Evolutionary conservation across 208 protist species (phyloP).

Genomic region (Leishmania mexicana): DNA sequence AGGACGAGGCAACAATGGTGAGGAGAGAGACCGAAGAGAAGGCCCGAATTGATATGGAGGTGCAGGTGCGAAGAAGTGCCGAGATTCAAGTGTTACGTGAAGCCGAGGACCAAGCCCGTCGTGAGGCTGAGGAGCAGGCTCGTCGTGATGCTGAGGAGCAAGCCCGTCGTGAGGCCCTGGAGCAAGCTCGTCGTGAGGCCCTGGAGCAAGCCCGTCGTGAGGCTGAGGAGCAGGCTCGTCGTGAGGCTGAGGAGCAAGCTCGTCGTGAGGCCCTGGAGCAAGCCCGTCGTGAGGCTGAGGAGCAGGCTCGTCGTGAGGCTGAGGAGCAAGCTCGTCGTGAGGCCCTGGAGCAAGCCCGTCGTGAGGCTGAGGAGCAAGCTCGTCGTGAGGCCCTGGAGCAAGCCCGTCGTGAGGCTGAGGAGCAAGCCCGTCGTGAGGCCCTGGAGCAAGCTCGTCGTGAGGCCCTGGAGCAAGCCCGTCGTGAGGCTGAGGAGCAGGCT

Average conservation of each 20-base stretch:
- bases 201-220: constrained; percentile 24
- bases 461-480: constrained; percentile 38
- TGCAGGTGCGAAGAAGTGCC: background rate
- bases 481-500: constrained; percentile 55
- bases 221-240: constrained; percentile 26
- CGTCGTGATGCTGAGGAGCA: constrained; percentile 27
- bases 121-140: constrained; percentile 22
- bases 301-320: constrained; percentile 13
- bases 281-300: constrained; percentile 22
- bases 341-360: constrained; percentile 51
- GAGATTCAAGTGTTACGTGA: constrained; percentile 12
- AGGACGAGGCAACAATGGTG: background rate
- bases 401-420: constrained; percentile 38
- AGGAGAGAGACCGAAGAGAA: constrained; percentile 20
- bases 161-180: constrained; percentile 23
- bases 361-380: constrained; percentile 42
- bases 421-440: constrained; percentile 31
- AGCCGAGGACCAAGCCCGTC: constrained; percentile 25
- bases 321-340: constrained; percentile 82
- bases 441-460: constrained; percentile 86
- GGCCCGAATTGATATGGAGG: background rate
- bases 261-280: constrained; percentile 59
- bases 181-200: constrained; percentile 15
- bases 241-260: constrained; percentile 49
- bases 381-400: background rate